These are phyloP conservation scores for Fusarium sp. DNA, from an alignment of 2,329 filamentous ascomycete genomes.

Conservation along the genomic window DNA sequence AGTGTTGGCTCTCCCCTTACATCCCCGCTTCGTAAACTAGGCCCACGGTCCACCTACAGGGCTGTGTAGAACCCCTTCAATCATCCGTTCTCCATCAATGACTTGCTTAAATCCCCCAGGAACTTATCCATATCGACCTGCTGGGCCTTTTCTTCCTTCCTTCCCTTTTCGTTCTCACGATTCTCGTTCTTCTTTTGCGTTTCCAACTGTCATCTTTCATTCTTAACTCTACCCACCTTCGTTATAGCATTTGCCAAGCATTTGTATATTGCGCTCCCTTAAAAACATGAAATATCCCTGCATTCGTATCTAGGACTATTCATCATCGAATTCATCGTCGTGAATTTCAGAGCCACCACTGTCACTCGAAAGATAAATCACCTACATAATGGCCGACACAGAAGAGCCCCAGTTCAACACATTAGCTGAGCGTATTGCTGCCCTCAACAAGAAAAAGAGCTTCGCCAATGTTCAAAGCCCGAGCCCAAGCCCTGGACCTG, in stretches of 20 bases:
- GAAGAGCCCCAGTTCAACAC: slow-evolving; percentile 71
- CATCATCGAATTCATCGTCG: neutral
- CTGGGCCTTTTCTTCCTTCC: neutral
- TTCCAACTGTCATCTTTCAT: neutral
- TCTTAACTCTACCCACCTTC: slow-evolving; percentile 20
- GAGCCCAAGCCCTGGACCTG: slow-evolving; percentile 49
- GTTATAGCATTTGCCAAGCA: neutral
- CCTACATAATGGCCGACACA: slow-evolving; percentile 64
- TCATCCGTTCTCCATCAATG: slow-evolving; percentile 8
- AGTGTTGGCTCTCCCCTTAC: slow-evolving; percentile 3
- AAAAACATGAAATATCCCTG: neutral
- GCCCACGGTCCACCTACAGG: slow-evolving; percentile 39
- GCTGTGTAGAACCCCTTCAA: slow-evolving; percentile 36
- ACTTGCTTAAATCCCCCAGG: slow-evolving; percentile 10
- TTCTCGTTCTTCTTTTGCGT: slow-evolving; percentile 11
- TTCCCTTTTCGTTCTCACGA: neutral
- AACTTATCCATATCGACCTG: slow-evolving; percentile 8
- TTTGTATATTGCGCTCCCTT: neutral
- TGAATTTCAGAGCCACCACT: neutral
- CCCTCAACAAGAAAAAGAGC: slow-evolving; percentile 71
- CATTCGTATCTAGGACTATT: slow-evolving; percentile 8
- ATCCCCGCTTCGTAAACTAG: slow-evolving; percentile 32
- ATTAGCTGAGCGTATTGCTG: slow-evolving; percentile 71
- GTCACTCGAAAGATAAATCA: neutral
- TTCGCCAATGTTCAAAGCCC: slow-evolving; percentile 56